phyloP scores from a whole-genome alignment of 768 basidiomycete genomes.

The Psilocybe cyanescens region DNA sequence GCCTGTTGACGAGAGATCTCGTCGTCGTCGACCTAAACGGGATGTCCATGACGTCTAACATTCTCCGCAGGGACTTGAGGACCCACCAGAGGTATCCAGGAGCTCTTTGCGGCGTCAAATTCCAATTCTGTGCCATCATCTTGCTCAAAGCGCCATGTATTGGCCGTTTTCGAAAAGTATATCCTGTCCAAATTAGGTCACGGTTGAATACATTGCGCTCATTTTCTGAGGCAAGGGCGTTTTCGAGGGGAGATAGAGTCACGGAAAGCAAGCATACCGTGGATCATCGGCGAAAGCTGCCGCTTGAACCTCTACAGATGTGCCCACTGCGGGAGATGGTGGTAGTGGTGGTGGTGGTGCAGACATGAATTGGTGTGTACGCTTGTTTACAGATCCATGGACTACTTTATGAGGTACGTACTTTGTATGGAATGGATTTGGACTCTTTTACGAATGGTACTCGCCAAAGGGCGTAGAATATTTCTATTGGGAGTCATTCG shows the following conservation, averaged over 20 bases:
- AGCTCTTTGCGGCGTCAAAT: slow-evolving; percentile 75
- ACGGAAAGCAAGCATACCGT: slow-evolving; percentile 42
- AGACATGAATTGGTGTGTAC: slow-evolving; percentile 48
- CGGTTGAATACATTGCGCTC: slow-evolving; percentile 23
- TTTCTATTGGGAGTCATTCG: not conserved
- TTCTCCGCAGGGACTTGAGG: not conserved
- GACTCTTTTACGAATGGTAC: not conserved
- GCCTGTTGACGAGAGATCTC: slow-evolving; percentile 89
- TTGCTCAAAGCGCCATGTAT: slow-evolving; percentile 89
- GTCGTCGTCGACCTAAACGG: slow-evolving; percentile 80
- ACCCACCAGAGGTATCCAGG: slow-evolving; percentile 87
- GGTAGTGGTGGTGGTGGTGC: slow-evolving; percentile 50
- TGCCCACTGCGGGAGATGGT: slow-evolving; percentile 54
- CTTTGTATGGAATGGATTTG: no score
- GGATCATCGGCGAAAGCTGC: slow-evolving; percentile 81
- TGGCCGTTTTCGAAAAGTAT: slow-evolving; percentile 74
- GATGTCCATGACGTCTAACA: not conserved
- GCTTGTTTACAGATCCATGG: slow-evolving; percentile 34
- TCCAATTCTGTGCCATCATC: slow-evolving; percentile 92
- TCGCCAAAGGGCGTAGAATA: not conserved
- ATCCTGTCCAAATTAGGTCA: slow-evolving; percentile 47
- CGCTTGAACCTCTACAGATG: slow-evolving; percentile 59
- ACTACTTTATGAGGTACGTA: no score
- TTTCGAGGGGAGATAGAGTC: slow-evolving; percentile 14
- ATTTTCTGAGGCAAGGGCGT: slow-evolving; percentile 18